phyloP scores from a whole-genome alignment of 139 green algal species.

The Closterium sp. region DNA sequence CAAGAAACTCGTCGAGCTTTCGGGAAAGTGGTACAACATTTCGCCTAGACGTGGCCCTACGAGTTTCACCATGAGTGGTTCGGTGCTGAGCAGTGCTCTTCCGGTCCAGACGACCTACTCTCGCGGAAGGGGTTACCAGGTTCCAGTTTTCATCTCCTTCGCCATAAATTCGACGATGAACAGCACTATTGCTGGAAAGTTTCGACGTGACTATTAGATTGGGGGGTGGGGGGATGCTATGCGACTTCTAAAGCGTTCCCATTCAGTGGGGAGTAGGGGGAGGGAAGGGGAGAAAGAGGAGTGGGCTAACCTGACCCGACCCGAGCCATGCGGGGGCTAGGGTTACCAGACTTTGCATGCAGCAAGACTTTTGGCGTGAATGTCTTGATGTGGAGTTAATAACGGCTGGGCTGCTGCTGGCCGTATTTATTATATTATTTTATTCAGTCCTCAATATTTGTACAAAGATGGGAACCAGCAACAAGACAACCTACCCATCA shows the following conservation, averaged over 20 bases:
- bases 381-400: neutral
- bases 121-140: neutral
- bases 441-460: too few relatives aligned
- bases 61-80: neutral
- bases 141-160: neutral
- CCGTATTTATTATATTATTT: too few relatives aligned
- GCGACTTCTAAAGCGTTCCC: too few relatives aligned
- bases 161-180: neutral
- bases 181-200: neutral
- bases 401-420: neutral
- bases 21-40: neutral
- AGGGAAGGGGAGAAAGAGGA: too few relatives aligned
- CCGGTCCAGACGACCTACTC: neutral
- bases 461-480: too few relatives aligned
- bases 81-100: neutral
- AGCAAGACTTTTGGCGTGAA: too few relatives aligned
- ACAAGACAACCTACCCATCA: too few relatives aligned
- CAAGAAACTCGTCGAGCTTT: neutral
- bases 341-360: too few relatives aligned
- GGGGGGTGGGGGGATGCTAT: too few relatives aligned
- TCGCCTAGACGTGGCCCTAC: neutral
- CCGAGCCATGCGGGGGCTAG: too few relatives aligned
- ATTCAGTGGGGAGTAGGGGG: too few relatives aligned
- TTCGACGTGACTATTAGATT: neutral
- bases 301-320: too few relatives aligned